Conservation (phyloP, 2,329 filamentous ascomycete genomes). For the Volutella citrinella region DNA sequence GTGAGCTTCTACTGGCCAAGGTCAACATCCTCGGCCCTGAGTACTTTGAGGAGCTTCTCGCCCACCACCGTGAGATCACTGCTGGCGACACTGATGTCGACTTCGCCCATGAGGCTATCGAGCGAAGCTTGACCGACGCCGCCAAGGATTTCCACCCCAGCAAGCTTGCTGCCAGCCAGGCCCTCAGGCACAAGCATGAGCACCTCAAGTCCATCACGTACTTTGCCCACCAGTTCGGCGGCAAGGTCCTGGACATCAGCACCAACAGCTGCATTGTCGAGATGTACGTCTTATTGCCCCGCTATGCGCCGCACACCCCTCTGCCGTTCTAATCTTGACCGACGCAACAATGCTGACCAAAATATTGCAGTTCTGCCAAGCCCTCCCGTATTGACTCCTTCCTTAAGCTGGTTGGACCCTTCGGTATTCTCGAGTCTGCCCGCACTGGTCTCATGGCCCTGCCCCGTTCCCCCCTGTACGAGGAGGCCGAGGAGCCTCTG, state of each 20-base stretch:
- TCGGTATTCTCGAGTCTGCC: conserved; percentile 94
- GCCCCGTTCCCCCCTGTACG: conserved; percentile 84
- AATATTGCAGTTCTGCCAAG: conserved; percentile 71
- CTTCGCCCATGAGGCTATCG: conserved; percentile 31
- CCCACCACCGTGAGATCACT: conserved; percentile 89
- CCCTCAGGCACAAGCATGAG: conserved; percentile 93
- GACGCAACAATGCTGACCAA: conserved; percentile 24
- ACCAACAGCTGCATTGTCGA: conserved; percentile 99
- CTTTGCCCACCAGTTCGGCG: conserved; percentile 94
- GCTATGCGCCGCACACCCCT: not conserved
- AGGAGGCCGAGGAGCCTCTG: conserved; percentile 64
- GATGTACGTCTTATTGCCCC: conserved; percentile 66
- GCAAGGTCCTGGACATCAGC: conserved; percentile 96
- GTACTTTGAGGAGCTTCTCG: conserved; percentile 95
- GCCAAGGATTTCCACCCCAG: conserved; percentile 82
- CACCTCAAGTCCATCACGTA: conserved; percentile 96
- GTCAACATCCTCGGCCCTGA: conserved; percentile 95
- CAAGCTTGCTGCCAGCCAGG: conserved; percentile 81
- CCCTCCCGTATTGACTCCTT: conserved; percentile 93
- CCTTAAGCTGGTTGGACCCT: conserved; percentile 90
- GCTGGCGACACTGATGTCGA: conserved; percentile 47
- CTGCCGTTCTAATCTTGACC: no score
- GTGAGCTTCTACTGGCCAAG: conserved; percentile 92
- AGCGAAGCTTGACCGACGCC: conserved; percentile 42
- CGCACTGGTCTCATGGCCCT: conserved; percentile 96